A percentile compares a stretch with the other conserved stretches of the same genome.
phyloP scores from a whole-genome alignment of 305 asterid species.

The Petunia hybrid region DNA sequence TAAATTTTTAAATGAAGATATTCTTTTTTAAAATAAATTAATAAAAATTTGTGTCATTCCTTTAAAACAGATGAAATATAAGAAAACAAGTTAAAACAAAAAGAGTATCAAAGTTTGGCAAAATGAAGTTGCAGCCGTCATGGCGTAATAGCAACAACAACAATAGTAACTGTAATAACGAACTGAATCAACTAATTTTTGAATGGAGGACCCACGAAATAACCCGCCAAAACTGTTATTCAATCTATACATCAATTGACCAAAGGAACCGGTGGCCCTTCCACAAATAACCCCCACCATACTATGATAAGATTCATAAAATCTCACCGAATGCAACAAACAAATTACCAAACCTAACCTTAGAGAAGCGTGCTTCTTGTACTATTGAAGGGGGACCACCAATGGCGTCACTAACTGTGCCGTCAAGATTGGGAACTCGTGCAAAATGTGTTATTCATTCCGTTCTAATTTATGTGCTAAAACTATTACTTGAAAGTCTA shows the following conservation, averaged over 20 bases:
- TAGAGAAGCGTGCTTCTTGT: constrained; percentile 39
- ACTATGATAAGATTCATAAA: constrained; percentile 38
- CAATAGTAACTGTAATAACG: neutral
- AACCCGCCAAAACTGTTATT: neutral
- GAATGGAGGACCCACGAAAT: constrained; percentile 38
- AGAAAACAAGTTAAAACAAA: no score
- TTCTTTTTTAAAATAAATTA: no score
- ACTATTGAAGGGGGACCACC: constrained; percentile 37
- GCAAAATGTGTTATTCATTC: neutral
- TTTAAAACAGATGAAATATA: no score
- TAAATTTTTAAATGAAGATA: no score
- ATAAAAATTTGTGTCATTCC: no score
- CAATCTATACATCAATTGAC: neutral
- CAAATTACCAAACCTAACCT: constrained; percentile 17
- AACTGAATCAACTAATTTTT: constrained; percentile 34
- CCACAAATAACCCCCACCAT: constrained; percentile 28
- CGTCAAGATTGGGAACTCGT: constrained; percentile 22
- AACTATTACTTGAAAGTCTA: neutral
- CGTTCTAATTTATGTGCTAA: no score
- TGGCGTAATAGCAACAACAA: neutral
- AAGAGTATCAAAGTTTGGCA: neutral
- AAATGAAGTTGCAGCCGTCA: neutral
- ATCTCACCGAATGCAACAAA: constrained; percentile 39
- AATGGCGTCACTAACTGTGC: constrained; percentile 39
- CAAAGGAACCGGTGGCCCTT: constrained; percentile 31